Evolutionary conservation across 78 protist species (phyloP).

Genomic region (Dictyostelium purpureum): DNA sequence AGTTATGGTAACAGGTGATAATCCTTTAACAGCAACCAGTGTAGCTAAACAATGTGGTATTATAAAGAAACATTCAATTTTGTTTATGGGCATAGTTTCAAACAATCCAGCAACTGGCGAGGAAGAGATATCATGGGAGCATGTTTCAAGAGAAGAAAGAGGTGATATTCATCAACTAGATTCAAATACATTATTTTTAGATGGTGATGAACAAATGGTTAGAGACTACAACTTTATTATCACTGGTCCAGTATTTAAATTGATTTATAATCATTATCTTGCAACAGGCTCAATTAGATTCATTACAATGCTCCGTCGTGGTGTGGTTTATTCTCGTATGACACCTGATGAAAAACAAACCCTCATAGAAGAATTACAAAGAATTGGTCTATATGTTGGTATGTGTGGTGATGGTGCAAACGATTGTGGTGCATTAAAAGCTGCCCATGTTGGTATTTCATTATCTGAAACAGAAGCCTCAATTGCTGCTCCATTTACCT

Average conservation of each 20-base stretch:
- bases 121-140: conserved; percentile 15
- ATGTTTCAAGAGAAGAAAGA: background rate
- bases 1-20: conserved; percentile 92
- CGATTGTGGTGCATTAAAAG: conserved; percentile 99
- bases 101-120: background rate
- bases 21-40: conserved; percentile 91
- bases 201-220: background rate
- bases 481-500: conserved; percentile 98
- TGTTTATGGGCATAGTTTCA: conserved; percentile 22
- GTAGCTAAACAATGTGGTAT: conserved; percentile 89
- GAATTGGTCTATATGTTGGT: conserved; percentile 84
- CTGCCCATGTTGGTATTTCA: conserved; percentile 96
- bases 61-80: conserved; percentile 7
- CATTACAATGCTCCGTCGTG: conserved; percentile 23
- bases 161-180: conserved; percentile 14
- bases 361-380: conserved; percentile 78
- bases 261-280: conserved; percentile 33
- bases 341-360: conserved; percentile 90
- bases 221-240: conserved; percentile 33
- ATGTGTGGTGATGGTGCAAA: conserved; percentile 99
- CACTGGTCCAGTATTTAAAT: conserved; percentile 70
- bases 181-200: conserved; percentile 19
- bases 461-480: conserved; percentile 96
- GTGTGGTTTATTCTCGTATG: conserved; percentile 88
- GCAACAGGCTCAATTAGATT: background rate